Evolutionary conservation across 441 rosid species (phyloP), one percentile per base, ranked within the genome.

Genomic region (Jatropha multifida): DNA sequence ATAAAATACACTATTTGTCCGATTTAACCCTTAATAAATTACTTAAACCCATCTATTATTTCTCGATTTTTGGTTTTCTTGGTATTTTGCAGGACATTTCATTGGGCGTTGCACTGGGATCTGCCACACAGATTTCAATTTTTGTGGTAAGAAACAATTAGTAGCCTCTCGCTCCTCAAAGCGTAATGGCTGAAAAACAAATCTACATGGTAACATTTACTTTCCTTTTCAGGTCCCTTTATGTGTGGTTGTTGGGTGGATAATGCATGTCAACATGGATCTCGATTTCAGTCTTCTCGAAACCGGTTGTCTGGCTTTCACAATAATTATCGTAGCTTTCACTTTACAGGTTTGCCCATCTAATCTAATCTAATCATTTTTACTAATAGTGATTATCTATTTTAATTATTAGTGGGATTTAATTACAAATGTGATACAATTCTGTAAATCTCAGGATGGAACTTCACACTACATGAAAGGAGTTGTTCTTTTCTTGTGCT

Each of bases 391-490:
- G 15, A 7, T 23, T 37, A 14, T 17, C 4, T 37, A 6, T 15
- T 7, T 74, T 58, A 13, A 20, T 27, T 27, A 18, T 13, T 23
- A 20, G 14, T 1, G 13, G n/a, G 11, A 55, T 55, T 17, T 37
- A 4, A 14, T 7, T 5, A 7, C 14, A 4, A 14, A 7, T 5
- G 4, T 56, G 15, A 13, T 72, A 65, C 6, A 12, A 15, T 66
- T 58, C 14, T 42, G 4, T 49, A 65, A 49, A 37, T 37, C 23
- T 48, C 83, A 94, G 97, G 99, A 94, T 83, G 97, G 99, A 23
- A 94, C 92, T 59, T 93, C 99, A 44, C 97, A 94, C 71, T 93
- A 94, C 86, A 68, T 94, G 89, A 93, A 94, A 81, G 98, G 99
- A 67, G 55, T 90, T 66, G 83, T 91, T 79, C 93, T 91, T 38